A percentile compares a stretch with the other conserved stretches of the same genome.
Conservation (phyloP, 176 grass and related monocot genomes). For the Triticum urartu region DNA sequence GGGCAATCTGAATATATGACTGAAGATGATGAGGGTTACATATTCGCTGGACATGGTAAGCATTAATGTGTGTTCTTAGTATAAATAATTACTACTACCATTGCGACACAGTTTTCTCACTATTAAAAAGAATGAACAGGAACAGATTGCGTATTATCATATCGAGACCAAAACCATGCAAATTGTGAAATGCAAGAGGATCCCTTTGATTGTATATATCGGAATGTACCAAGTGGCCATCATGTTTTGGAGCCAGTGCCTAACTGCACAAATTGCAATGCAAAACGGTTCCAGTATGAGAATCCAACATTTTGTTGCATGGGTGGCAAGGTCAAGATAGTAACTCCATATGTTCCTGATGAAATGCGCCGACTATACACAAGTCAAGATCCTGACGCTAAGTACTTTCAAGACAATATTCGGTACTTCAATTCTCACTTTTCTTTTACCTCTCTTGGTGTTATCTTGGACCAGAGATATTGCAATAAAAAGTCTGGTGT, state of each 20-base stretch:
- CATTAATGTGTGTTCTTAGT: neutral
- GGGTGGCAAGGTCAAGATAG: neutral
- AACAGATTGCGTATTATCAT: neutral
- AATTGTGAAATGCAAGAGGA: neutral
- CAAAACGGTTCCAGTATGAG: slow-evolving; percentile 7
- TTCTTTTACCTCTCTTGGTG: too few species aligned
- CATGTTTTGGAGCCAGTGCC: neutral
- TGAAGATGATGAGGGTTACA: neutral
- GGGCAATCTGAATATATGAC: neutral
- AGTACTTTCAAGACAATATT: too few species aligned
- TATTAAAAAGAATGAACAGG: neutral
- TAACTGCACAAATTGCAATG: neutral
- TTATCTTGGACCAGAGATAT: too few species aligned
- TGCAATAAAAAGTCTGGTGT: too few species aligned
- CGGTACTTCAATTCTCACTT: too few species aligned
- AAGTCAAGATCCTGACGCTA: neutral
- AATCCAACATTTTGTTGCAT: slow-evolving; percentile 19
- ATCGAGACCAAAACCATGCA: neutral
- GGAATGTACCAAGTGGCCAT: neutral
- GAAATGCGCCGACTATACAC: neutral
- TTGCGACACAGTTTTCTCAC: neutral
- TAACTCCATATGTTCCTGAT: neutral
- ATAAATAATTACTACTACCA: neutral
- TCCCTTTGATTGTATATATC: neutral
- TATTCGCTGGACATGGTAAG: neutral